Conservation (phyloP, 805 yeast genomes). For the Candida michaelii region DNA sequence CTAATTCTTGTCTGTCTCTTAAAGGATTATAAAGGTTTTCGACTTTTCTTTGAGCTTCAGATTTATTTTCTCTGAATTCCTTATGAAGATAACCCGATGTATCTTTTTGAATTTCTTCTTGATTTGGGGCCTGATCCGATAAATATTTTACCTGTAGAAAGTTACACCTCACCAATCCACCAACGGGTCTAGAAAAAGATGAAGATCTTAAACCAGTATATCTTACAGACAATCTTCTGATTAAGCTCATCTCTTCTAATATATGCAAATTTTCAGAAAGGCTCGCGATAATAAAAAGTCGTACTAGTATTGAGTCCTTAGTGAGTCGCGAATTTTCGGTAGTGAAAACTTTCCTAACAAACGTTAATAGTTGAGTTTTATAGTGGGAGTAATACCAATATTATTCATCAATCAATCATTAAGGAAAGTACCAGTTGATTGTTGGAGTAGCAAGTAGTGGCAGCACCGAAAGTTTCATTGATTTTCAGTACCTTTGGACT, state of each 20-base stretch:
- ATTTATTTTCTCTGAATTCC: neutral
- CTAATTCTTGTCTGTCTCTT: constrained; percentile 2
- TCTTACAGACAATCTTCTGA: neutral
- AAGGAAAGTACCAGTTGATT: neutral
- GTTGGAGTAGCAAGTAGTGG: neutral
- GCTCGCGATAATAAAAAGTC: neutral
- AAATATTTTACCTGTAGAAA: neutral
- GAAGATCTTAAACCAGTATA: neutral
- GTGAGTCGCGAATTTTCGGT: neutral
- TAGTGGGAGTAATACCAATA: neutral
- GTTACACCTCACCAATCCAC: neutral
- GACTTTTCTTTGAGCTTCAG: neutral
- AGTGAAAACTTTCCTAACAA: constrained; percentile 5
- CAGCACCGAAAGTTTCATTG: neutral
- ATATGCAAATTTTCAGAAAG: neutral
- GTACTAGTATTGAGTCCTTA: too few relatives aligned
- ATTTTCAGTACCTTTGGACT: neutral
- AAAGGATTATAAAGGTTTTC: neutral
- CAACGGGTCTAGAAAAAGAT: neutral
- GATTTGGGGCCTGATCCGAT: neutral
- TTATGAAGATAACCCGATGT: neutral
- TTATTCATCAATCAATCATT: constrained; percentile 1
- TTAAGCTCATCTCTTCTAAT: constrained; percentile 4
- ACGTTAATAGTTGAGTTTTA: neutral
- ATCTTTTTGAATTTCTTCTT: neutral